phyloP scores from a whole-genome alignment of 139 green algal genomes.

The Monoraphidium neglectum region DNA sequence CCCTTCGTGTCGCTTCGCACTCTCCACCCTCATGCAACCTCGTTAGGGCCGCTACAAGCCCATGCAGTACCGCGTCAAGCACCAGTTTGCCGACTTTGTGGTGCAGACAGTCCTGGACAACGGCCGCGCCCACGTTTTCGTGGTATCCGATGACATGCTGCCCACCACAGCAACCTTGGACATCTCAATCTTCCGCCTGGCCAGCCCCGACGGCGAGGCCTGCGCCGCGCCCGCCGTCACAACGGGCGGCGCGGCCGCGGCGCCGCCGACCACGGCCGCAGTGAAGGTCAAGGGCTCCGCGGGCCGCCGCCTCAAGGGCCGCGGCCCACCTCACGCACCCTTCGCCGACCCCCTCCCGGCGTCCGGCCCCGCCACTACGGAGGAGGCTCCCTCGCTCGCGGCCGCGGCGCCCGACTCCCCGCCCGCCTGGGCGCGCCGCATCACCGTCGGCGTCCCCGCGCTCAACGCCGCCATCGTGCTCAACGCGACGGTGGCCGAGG shows the following conservation, averaged over 20 bases:
- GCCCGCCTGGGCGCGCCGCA: neutral
- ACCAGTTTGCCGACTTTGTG: constrained; percentile 26
- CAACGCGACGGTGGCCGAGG: constrained; percentile 5
- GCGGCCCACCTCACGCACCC: neutral
- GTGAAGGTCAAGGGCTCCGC: too few species aligned
- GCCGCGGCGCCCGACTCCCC: neutral
- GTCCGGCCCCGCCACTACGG: too few species aligned
- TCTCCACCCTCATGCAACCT: too few species aligned
- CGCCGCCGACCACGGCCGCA: too few species aligned
- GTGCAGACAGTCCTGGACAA: constrained; percentile 23
- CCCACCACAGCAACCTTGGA: constrained; percentile 2
- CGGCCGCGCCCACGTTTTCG: constrained; percentile 22
- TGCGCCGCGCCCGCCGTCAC: neutral
- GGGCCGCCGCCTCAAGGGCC: too few species aligned
- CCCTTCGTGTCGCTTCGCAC: too few species aligned
- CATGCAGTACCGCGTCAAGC: constrained; percentile 30
- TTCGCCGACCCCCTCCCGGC: neutral
- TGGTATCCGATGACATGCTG: constrained; percentile 15
- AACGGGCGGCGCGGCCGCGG: neutral
- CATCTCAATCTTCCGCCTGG: constrained; percentile 11
- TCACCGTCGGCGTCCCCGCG: constrained; percentile 11
- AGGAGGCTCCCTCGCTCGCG: too few species aligned
- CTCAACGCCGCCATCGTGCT: constrained; percentile 19
- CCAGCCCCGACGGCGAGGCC: neutral
- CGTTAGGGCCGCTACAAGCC: too few species aligned